These are phyloP conservation scores for Arabis hirsuta DNA, from an alignment of 345 rosid species.

Conservation along the genomic window DNA sequence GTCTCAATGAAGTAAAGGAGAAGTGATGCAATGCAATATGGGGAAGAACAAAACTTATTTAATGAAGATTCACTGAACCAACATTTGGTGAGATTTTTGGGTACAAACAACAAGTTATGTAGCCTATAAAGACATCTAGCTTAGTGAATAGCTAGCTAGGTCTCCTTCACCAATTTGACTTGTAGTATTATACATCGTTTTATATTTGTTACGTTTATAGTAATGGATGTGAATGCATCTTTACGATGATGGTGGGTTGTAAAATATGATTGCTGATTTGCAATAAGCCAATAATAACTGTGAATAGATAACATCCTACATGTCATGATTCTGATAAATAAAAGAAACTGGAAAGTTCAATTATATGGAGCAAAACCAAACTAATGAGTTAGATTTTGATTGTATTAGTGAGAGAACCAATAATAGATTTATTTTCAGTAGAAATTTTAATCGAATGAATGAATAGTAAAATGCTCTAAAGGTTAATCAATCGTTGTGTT, in stretches of 20 bases:
- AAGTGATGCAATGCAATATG: constrained; percentile 8
- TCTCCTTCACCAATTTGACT: constrained; percentile 8
- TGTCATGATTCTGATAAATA: no score
- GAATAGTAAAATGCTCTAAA: no score
- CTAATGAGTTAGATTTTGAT: no score
- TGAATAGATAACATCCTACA: background rate
- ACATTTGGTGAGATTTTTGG: constrained; percentile 1
- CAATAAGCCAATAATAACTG: background rate
- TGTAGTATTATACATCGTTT: background rate
- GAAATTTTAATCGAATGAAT: no score
- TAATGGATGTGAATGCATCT: background rate
- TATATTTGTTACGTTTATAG: background rate
- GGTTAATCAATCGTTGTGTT: no score
- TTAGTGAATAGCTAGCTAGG: background rate
- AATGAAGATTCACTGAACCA: constrained; percentile 6
- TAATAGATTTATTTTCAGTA: no score
- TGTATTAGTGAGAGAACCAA: no score
- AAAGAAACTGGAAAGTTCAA: no score
- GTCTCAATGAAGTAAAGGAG: constrained; percentile 21
- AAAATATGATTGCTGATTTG: no score
- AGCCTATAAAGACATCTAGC: constrained; percentile 18
- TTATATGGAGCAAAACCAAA: no score
- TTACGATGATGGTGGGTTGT: background rate
- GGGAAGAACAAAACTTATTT: constrained; percentile 20
- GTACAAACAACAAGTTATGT: constrained; percentile 29